These are phyloP conservation scores for Solanum etuberosum DNA, from an alignment of 257 asterid genomes.

Conservation along the genomic window DNA sequence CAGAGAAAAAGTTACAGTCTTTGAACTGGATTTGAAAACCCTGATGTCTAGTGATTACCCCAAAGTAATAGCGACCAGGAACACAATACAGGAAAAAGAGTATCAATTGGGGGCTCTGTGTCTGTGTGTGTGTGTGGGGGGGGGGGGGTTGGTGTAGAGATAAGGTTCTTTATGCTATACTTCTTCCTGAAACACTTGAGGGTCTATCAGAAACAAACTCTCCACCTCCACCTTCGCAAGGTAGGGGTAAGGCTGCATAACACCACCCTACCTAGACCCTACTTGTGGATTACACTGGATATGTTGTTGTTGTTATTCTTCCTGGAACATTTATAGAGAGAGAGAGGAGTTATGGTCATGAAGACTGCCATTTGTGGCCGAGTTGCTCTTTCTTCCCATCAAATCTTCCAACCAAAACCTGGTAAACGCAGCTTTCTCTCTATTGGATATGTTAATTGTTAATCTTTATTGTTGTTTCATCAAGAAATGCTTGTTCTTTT, in stretches of 20 bases:
- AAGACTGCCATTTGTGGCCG: constrained; percentile 62
- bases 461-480: not conserved
- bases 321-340: not conserved
- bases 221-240: not conserved
- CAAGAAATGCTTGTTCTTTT: not conserved
- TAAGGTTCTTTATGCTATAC: not conserved
- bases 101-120: not conserved
- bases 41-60: not conserved
- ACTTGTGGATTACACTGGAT: not conserved
- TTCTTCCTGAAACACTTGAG: not conserved
- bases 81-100: not conserved
- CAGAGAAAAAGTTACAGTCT: not conserved
- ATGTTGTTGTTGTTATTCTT: not conserved
- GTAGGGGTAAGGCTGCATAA: not conserved
- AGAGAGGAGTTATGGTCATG: constrained; percentile 18
- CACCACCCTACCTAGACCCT: not conserved
- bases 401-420: constrained; percentile 30
- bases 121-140: not conserved
- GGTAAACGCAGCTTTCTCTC: constrained; percentile 20
- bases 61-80: not conserved
- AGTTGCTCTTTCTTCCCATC: constrained; percentile 48
- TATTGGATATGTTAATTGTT: not conserved
- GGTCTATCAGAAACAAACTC: not conserved
- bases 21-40: not conserved
- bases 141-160: not conserved